These are phyloP conservation scores for Barnettozyma salicaria DNA, from an alignment of 805 yeast genomes.

Conservation along the genomic window DNA sequence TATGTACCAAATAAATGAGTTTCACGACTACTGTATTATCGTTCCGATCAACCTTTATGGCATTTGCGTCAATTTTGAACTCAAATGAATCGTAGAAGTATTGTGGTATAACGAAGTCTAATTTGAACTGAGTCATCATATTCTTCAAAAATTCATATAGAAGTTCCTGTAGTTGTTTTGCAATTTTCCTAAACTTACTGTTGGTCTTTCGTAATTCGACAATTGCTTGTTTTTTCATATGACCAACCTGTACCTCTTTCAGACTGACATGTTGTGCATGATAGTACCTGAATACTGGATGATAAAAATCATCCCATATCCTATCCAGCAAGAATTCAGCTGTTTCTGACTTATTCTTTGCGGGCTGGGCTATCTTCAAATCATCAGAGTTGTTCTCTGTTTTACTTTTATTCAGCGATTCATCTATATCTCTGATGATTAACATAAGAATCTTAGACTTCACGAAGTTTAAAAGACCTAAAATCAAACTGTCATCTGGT, in stretches of 20 bases:
- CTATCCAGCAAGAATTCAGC: constrained; percentile 38
- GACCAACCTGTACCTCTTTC: constrained; percentile 15
- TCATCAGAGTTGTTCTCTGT: constrained; percentile 1
- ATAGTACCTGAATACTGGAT: constrained; percentile 55
- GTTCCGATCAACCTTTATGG: constrained; percentile 9
- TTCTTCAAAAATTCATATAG: constrained; percentile 39
- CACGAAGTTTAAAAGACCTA: constrained; percentile 42
- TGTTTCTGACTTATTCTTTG: constrained; percentile 5
- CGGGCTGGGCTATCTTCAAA: constrained; percentile 12
- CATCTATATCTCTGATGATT: constrained; percentile 35
- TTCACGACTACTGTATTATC: constrained; percentile 17
- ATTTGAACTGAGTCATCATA: constrained; percentile 34
- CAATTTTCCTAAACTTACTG: constrained; percentile 44
- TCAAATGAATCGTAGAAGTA: constrained; percentile 15
- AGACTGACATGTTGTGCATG: constrained; percentile 14
- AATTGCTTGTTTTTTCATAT: constrained; percentile 20
- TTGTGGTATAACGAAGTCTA: constrained; percentile 24
- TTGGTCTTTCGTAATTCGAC: constrained; percentile 56
- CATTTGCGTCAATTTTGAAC: constrained; percentile 6
- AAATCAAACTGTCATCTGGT: constrained; percentile 20
- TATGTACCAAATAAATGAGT: constrained; percentile 40
- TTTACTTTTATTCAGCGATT: constrained; percentile 4
- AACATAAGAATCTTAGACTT: constrained; percentile 42
- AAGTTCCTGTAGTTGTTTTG: constrained; percentile 41
- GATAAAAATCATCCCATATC: constrained; percentile 58